These are phyloP conservation scores for Pugionium cornutum DNA, from an alignment of 345 rosid species.

Conservation along the genomic window DNA sequence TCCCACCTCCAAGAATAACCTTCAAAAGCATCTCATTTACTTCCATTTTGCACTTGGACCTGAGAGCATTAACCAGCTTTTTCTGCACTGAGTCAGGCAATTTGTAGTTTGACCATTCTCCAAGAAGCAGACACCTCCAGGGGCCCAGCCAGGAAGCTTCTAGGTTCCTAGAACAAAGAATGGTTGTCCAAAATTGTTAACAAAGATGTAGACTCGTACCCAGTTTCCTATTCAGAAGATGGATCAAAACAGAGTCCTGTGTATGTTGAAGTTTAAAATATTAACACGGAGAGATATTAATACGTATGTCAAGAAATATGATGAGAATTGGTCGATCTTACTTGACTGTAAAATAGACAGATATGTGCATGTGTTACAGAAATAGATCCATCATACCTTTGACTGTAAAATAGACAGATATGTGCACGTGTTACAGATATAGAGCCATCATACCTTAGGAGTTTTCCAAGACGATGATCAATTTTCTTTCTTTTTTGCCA, in stretches of 20 bases:
- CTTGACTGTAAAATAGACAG: slow-evolving; percentile 11
- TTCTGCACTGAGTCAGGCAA: slow-evolving; percentile 49
- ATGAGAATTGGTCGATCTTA: slow-evolving; percentile 13
- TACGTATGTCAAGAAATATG: slow-evolving; percentile 7
- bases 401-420: not conserved
- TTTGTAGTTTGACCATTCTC: slow-evolving; percentile 54
- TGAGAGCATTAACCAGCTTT: slow-evolving; percentile 60
- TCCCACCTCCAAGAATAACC: slow-evolving; percentile 61
- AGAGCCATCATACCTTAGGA: slow-evolving; percentile 58
- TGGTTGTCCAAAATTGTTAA: slow-evolving; percentile 24
- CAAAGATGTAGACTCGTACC: slow-evolving; percentile 9
- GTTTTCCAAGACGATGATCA: slow-evolving; percentile 64
- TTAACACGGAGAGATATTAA: slow-evolving; percentile 4
- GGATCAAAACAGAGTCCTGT: slow-evolving; percentile 17
- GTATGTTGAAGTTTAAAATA: not conserved
- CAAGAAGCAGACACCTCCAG: slow-evolving; percentile 71
- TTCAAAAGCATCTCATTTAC: slow-evolving; percentile 58
- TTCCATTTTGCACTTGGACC: slow-evolving; percentile 69
- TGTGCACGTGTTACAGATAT: slow-evolving; percentile 14
- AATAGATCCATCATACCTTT: slow-evolving; percentile 50
- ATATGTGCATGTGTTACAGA: slow-evolving; percentile 7
- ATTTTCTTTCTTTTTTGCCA: slow-evolving; percentile 78
- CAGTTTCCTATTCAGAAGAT: slow-evolving; percentile 12
- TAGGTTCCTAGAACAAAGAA: slow-evolving; percentile 52
- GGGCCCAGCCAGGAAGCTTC: slow-evolving; percentile 93